A percentile compares a stretch with the other conserved stretches of the same genome.
Conservation (phyloP, 495 filamentous ascomycete species). For the Chaetomium cochliodes region DNA sequence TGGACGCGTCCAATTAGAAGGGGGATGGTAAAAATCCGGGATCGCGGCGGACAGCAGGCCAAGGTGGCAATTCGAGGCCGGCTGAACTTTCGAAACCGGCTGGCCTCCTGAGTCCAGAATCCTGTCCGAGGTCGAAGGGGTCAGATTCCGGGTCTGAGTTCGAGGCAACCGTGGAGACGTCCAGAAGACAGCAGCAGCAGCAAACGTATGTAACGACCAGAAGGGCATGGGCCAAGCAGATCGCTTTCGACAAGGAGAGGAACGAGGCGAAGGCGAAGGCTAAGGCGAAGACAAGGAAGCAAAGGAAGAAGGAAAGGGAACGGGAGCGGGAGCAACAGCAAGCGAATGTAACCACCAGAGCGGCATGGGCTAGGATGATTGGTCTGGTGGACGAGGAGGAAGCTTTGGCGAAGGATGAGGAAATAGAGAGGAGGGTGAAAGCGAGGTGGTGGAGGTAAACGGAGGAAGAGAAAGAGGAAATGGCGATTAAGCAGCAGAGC, state of each 20-base stretch:
- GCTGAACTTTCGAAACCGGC: not conserved
- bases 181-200: not conserved
- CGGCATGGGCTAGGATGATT: not conserved
- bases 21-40: slow-evolving; percentile 12
- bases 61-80: not conserved
- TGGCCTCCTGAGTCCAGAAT: too few relatives aligned
- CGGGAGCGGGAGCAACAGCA: not conserved
- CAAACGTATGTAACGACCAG: slow-evolving; percentile 16
- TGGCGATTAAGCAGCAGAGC: not conserved
- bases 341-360: not conserved
- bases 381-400: too few relatives aligned
- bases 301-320: not conserved
- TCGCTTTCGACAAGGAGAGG: not conserved
- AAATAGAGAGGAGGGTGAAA: too few relatives aligned
- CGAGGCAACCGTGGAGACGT: not conserved
- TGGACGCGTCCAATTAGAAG: slow-evolving; percentile 52
- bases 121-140: not conserved
- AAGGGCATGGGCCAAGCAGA: slow-evolving; percentile 11
- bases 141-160: not conserved
- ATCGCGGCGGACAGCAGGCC: not conserved
- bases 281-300: too few relatives aligned
- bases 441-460: too few relatives aligned
- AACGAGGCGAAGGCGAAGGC: not conserved
- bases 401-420: too few relatives aligned
- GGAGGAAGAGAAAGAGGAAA: too few relatives aligned